Conservation (phyloP, 805 yeast species). For the Ogataea pini region DNA sequence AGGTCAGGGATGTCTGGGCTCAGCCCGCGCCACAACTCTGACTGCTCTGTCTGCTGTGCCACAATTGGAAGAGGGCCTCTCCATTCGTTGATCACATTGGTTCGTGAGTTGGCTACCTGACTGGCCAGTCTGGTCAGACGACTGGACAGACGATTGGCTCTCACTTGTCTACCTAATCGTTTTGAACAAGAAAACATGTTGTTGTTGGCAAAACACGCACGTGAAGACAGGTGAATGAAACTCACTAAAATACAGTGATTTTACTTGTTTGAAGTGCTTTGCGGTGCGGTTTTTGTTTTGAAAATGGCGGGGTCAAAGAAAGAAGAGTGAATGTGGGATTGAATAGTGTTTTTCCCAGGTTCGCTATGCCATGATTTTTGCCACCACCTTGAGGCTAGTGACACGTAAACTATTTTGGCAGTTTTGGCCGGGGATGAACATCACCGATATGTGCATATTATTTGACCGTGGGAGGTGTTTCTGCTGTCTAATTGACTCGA, state of each 20-base stretch:
- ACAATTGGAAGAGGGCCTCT: neutral
- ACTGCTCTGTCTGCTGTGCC: neutral
- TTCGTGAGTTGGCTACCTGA: neutral
- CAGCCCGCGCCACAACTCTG: neutral
- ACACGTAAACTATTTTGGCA: too few relatives aligned
- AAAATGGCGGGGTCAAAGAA: too few relatives aligned
- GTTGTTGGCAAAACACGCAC: neutral
- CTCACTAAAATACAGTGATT: too few relatives aligned
- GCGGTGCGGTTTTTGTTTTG: too few relatives aligned
- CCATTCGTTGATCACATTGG: too few relatives aligned
- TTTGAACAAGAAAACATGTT: constrained; percentile 23
- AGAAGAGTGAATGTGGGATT: too few relatives aligned
- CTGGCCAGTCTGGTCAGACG: constrained; percentile 22
- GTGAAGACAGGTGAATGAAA: neutral
- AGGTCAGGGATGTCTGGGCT: neutral
- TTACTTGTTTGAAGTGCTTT: too few relatives aligned
- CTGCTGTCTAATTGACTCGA: neutral
- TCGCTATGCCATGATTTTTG: too few relatives aligned
- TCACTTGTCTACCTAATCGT: constrained; percentile 12
- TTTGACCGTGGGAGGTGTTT: neutral
- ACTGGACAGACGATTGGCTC: constrained; percentile 23
- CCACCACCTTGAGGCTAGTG: too few relatives aligned
- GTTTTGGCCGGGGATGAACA: too few relatives aligned
- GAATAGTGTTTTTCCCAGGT: too few relatives aligned
- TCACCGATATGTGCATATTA: too few relatives aligned